Conservation (phyloP, 1,284 basidiomycete genomes). For the Melampsora americana region DNA sequence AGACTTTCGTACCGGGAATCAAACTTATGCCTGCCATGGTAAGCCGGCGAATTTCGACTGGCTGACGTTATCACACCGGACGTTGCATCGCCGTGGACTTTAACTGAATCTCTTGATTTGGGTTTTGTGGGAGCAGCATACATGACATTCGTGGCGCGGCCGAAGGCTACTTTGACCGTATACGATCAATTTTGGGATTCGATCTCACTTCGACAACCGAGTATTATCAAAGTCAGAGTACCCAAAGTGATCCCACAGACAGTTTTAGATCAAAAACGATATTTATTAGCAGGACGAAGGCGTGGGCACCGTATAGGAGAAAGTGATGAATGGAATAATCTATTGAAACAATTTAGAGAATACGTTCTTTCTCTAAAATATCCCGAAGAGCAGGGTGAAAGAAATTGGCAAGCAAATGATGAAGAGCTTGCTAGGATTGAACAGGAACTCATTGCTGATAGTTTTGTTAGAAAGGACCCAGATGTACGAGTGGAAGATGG, state of each 20-base stretch:
- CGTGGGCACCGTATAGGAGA: constrained; percentile 52
- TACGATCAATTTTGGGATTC: constrained; percentile 46
- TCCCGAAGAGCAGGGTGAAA: constrained; percentile 44
- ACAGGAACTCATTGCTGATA: constrained; percentile 47
- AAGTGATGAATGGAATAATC: constrained; percentile 47
- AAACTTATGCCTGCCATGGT: constrained; percentile 54
- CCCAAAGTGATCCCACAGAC: constrained; percentile 51
- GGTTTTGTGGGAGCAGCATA: constrained; percentile 48
- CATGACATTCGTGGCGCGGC: constrained; percentile 54
- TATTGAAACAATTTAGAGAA: constrained; percentile 49
- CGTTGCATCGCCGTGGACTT: too few relatives aligned
- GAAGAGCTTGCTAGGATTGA: constrained; percentile 12
- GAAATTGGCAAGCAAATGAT: neutral
- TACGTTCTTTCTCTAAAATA: constrained; percentile 45
- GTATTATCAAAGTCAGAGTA: constrained; percentile 43
- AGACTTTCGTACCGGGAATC: constrained; percentile 47
- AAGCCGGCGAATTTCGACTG: neutral
- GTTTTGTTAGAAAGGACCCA: constrained; percentile 46
- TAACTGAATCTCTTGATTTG: too few relatives aligned
- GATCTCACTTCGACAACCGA: constrained; percentile 44
- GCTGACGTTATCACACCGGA: too few relatives aligned
- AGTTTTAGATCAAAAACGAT: constrained; percentile 54
- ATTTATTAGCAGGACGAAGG: constrained; percentile 54
- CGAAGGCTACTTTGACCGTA: constrained; percentile 20
- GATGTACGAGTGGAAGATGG: constrained; percentile 47